Conservation (phyloP, 345 rosid species). For the Mercurialis annua region DNA sequence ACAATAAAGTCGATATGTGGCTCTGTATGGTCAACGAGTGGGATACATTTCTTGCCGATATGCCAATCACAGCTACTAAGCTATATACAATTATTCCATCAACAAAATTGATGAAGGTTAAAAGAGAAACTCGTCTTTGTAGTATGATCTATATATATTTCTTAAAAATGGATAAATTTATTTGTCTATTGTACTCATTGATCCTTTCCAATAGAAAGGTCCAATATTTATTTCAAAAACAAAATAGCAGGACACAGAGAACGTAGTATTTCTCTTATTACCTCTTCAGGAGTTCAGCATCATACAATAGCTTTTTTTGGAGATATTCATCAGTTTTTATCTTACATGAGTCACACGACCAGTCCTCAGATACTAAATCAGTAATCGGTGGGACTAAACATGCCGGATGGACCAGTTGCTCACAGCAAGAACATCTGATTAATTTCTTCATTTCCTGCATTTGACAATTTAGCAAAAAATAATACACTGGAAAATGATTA, state of each 20-base stretch:
- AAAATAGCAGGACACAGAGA: conserved; percentile 15
- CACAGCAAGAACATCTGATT: conserved; percentile 92
- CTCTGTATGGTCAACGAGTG: too few species aligned
- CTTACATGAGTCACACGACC: conserved; percentile 95
- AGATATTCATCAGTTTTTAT: conserved; percentile 94
- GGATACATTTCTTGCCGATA: too few species aligned
- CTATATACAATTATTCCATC: too few species aligned
- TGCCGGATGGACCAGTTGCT: conserved; percentile 76
- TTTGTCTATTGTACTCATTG: too few species aligned
- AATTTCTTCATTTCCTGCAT: conserved; percentile 85
- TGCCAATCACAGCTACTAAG: too few species aligned
- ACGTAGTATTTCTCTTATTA: conserved; percentile 17
- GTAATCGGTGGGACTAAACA: conserved; percentile 85
- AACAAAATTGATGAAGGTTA: too few species aligned
- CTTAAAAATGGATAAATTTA: too few species aligned
- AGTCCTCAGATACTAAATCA: conserved; percentile 63
- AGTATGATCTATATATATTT: too few species aligned
- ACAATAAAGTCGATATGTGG: too few species aligned
- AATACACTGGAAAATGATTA: neutral
- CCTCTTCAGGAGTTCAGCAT: conserved; percentile 74
- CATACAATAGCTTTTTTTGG: conserved; percentile 61
- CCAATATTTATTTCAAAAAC: too few species aligned
- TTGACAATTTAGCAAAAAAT: conserved; percentile 19
- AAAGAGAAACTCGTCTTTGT: too few species aligned
- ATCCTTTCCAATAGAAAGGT: too few species aligned